phyloP scores from a whole-genome alignment of 2,329 filamentous ascomycete species.

The Dryadomyces quercus-mongolicae region DNA sequence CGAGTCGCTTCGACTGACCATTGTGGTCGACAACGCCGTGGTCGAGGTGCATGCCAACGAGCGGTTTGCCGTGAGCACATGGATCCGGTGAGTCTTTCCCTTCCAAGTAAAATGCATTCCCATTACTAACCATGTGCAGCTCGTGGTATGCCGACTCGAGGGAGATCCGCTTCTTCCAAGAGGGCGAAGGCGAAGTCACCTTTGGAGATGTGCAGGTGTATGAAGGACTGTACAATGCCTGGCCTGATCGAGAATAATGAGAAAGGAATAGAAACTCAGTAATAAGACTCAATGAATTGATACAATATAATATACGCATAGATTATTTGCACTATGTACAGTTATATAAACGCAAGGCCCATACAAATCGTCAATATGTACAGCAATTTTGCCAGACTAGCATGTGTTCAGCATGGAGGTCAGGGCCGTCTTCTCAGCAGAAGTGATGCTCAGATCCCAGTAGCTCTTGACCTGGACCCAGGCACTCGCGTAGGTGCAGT shows the following conservation, averaged over 20 bases:
- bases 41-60: conserved; percentile 3
- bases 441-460: conserved; percentile 56
- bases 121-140: neutral
- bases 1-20: neutral
- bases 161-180: neutral
- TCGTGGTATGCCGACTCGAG: neutral
- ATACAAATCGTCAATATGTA: no score
- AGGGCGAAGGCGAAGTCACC: neutral
- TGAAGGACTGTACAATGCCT: neutral
- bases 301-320: no score
- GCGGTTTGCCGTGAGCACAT: conserved; percentile 1
- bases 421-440: conserved; percentile 59
- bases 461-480: conserved; percentile 71
- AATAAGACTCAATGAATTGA: no score
- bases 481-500: conserved; percentile 66
- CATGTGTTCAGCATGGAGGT: conserved; percentile 53
- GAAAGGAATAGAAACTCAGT: no score
- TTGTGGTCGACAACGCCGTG: conserved; percentile 3
- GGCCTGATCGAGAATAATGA: neutral
- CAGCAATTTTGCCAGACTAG: no score
- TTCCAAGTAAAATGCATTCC: neutral
- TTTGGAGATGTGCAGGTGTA: neutral
- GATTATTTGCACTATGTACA: no score
- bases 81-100: neutral
- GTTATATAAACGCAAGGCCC: no score